Percentiles rank a stretch among this genome's conserved stretches.
phyloP scores from a whole-genome alignment of 2,329 filamentous ascomycete genomes.

The Fusarium poae region DNA sequence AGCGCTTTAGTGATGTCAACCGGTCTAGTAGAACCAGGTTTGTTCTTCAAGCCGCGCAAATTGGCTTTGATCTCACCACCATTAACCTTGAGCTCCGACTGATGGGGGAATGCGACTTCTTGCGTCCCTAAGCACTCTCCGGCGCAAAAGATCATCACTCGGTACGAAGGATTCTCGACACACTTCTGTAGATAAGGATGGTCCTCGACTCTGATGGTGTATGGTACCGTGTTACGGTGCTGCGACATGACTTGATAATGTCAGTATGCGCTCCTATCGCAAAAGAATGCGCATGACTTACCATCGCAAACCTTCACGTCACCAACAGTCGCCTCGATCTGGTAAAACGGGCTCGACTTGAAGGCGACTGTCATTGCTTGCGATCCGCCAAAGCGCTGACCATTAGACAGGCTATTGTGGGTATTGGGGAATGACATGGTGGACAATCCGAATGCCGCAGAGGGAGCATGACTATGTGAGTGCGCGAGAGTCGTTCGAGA shows the following conservation, averaged over 20 bases:
- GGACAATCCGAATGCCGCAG: constrained; percentile 28
- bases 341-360: constrained; percentile 89
- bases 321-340: constrained; percentile 74
- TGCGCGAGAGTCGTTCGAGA: constrained; percentile 36
- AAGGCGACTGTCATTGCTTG: constrained; percentile 51
- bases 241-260: constrained; percentile 65
- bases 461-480: constrained; percentile 25
- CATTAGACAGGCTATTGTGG: constrained; percentile 36
- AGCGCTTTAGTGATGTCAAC: constrained; percentile 88
- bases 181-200: constrained; percentile 67
- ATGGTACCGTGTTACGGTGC: constrained; percentile 62
- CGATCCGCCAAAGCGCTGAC: constrained; percentile 42
- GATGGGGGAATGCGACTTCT: constrained; percentile 90
- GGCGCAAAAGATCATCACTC: constrained; percentile 88
- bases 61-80: constrained; percentile 91
- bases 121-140: constrained; percentile 72
- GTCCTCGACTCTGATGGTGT: constrained; percentile 64
- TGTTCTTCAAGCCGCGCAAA: constrained; percentile 93
- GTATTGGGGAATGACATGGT: constrained; percentile 42
- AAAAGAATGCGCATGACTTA: constrained; percentile 57
- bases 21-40: constrained; percentile 92
- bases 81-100: constrained; percentile 93
- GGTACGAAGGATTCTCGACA: constrained; percentile 70
- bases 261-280: constrained; percentile 19
- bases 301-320: constrained; percentile 77